phyloP scores from a whole-genome alignment of 805 yeast species.

The Wickerhamomyces pijperi region DNA sequence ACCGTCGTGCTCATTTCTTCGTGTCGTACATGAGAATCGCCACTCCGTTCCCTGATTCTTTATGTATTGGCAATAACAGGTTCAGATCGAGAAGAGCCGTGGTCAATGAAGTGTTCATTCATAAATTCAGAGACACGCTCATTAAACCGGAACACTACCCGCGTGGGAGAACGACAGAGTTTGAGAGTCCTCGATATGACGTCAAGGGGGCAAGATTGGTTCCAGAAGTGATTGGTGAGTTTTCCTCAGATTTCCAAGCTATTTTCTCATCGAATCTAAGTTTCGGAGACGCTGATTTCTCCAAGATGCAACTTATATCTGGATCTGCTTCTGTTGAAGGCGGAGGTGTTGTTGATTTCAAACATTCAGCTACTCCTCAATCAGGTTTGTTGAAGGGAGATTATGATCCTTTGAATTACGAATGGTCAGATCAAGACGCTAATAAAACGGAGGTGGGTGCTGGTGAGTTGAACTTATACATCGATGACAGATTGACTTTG shows the following conservation, averaged over 20 bases:
- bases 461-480: conserved; percentile 1
- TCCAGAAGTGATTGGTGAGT: conserved; percentile 1
- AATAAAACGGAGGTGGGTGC: conserved; percentile 2
- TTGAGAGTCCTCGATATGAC: too few relatives aligned
- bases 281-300: conserved; percentile 1
- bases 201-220: neutral
- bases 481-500: neutral
- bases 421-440: conserved; percentile 4
- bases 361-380: too few relatives aligned
- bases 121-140: conserved; percentile 6
- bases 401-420: conserved; percentile 9
- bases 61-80: conserved; percentile 7
- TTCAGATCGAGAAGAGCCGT: conserved; percentile 11
- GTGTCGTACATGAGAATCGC: conserved; percentile 12
- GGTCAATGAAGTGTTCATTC: conserved; percentile 9
- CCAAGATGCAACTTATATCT: neutral
- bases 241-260: conserved; percentile 8
- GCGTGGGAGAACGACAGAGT: conserved; percentile 2
- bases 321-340: too few relatives aligned
- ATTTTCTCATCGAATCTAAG: conserved; percentile 5
- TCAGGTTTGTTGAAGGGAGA: conserved; percentile 4
- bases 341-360: too few relatives aligned
- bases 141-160: conserved; percentile 14
- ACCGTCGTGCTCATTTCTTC: conserved; percentile 14
- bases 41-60: conserved; percentile 11